Evolutionary conservation across 2,329 filamentous ascomycete species (phyloP).

Genomic region (Neofusicoccum ribis): DNA sequence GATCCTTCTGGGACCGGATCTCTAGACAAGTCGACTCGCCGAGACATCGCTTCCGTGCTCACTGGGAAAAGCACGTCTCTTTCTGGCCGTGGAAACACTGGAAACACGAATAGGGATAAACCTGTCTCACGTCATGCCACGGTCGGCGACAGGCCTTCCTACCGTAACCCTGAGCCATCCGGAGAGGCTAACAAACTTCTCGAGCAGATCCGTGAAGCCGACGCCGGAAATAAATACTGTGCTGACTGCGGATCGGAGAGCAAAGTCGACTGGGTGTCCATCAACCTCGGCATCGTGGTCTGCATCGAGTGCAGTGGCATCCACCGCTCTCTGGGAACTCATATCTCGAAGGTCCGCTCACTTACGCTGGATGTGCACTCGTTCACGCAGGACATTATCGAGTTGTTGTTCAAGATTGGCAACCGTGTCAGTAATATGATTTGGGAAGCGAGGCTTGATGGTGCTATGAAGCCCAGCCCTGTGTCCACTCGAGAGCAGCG

Average conservation of each 20-base stretch:
- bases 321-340: conserved; percentile 90
- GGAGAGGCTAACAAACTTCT: conserved; percentile 84
- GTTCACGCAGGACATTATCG: conserved; percentile 95
- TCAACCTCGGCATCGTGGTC: conserved; percentile 92
- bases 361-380: conserved; percentile 93
- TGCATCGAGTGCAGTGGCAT: conserved; percentile 99
- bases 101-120: conserved; percentile 42
- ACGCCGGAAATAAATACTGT: conserved; percentile 90
- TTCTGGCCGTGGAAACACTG: conserved; percentile 54
- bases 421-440: conserved; percentile 96
- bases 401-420: conserved; percentile 85
- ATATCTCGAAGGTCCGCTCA: conserved; percentile 96
- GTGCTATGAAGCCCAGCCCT: conserved; percentile 68
- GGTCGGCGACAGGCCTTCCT: conserved; percentile 80
- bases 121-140: conserved; percentile 82
- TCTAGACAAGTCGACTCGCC: conserved; percentile 60
- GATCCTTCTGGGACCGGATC: conserved; percentile 53
- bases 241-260: conserved; percentile 89
- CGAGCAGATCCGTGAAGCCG: conserved; percentile 81
- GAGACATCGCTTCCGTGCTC: conserved; percentile 88
- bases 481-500: conserved; percentile 85
- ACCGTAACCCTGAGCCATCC: conserved; percentile 68
- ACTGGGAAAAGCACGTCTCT: conserved; percentile 86
- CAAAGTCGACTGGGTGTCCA: conserved; percentile 98
- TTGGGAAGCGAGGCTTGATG: conserved; percentile 86